A percentile compares a stretch with the other conserved stretches of the same genome.
phyloP scores from a whole-genome alignment of 108 stramenopile genomes.

The Aurantiochytrium sp. region DNA sequence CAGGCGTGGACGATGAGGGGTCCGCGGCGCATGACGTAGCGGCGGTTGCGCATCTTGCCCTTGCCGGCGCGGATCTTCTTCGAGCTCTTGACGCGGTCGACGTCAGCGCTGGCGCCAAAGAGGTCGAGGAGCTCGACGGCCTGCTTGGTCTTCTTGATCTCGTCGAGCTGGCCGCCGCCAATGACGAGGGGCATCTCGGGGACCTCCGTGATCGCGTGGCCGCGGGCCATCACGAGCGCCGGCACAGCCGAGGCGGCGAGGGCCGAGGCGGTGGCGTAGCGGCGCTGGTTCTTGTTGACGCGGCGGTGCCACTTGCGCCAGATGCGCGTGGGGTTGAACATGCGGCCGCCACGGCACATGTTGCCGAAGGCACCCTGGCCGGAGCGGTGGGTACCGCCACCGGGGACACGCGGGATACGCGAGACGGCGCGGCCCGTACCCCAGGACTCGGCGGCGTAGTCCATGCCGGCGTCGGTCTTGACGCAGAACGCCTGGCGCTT shows the following conservation, averaged over 20 bases:
- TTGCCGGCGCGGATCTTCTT: slow-evolving; percentile 91
- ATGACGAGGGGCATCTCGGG: slow-evolving; percentile 95
- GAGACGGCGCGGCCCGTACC: slow-evolving; percentile 99
- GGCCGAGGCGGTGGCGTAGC: slow-evolving; percentile 93
- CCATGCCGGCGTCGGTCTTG: slow-evolving; percentile 84
- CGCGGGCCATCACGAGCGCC: slow-evolving; percentile 95
- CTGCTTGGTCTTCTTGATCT: slow-evolving; percentile 75
- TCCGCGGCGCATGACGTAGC: slow-evolving; percentile 87
- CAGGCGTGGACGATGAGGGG: slow-evolving; percentile 83
- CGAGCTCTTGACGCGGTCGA: slow-evolving; percentile 87
- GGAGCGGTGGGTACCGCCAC: slow-evolving; percentile 94
- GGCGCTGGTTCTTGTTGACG: slow-evolving; percentile 88
- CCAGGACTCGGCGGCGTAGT: slow-evolving; percentile 90
- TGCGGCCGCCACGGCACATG: slow-evolving; percentile 93
- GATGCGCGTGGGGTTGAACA: slow-evolving; percentile 98
- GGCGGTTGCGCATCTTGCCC: slow-evolving; percentile 97
- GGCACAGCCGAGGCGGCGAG: slow-evolving; percentile 93
- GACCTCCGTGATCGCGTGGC: slow-evolving; percentile 88
- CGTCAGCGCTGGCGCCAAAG: slow-evolving; percentile 84
- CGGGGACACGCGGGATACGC: slow-evolving; percentile 98
- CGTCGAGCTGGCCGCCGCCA: slow-evolving; percentile 61
- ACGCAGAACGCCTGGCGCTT: slow-evolving; percentile 96
- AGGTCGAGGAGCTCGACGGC: slow-evolving; percentile 80
- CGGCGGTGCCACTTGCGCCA: slow-evolving; percentile 99
- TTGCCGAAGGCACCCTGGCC: slow-evolving; percentile 99